Evolutionary conservation across 2,329 filamentous ascomycete genomes (phyloP).

Genomic region (Cordyceps cicadae): DNA sequence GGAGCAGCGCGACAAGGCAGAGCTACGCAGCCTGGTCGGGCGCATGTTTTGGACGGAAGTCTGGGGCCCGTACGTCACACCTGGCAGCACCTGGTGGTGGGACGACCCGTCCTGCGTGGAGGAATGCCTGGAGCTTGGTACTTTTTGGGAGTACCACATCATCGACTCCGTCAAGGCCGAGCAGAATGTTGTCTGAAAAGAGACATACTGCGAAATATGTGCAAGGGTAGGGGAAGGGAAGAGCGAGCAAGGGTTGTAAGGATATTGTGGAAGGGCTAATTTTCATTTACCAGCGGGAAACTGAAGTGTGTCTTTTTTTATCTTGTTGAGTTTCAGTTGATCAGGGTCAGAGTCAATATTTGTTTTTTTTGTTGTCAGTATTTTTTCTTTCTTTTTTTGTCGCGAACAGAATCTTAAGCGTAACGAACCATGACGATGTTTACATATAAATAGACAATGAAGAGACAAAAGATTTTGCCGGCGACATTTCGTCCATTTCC

Average conservation of each 20-base stretch:
- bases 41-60: constrained; percentile 53
- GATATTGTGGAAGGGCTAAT: neutral
- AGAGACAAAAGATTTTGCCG: neutral
- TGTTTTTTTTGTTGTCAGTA: neutral
- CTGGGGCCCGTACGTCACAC: constrained; percentile 46
- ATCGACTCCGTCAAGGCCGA: constrained; percentile 44
- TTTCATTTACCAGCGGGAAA: neutral
- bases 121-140: constrained; percentile 46
- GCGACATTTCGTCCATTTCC: neutral
- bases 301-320: neutral
- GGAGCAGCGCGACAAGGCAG: constrained; percentile 29
- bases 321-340: neutral
- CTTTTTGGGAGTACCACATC: constrained; percentile 50
- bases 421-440: neutral
- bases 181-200: neutral
- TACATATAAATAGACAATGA: neutral
- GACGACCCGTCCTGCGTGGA: constrained; percentile 45
- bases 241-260: neutral
- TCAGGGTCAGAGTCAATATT: neutral
- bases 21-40: constrained; percentile 45
- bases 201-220: neutral
- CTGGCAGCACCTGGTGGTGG: constrained; percentile 49
- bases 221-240: too few relatives aligned
- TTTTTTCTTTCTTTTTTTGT: neutral
- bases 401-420: neutral